phyloP scores from a whole-genome alignment of 2,329 filamentous ascomycete genomes.

The Gaeumannomyces tritici region DNA sequence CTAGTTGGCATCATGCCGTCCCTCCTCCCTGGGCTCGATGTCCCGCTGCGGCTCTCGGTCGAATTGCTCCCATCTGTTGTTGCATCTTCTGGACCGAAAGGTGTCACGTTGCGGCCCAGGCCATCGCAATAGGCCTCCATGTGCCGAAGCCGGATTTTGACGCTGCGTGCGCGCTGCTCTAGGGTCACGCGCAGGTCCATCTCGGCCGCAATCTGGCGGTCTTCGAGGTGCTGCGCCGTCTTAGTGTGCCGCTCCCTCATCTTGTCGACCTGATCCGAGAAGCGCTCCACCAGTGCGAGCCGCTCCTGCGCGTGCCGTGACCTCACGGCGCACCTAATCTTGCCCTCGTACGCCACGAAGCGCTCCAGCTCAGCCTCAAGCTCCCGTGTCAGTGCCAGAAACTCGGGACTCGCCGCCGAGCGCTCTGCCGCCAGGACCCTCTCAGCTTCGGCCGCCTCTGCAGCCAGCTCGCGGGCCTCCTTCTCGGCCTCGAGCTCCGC shows the following conservation, averaged over 20 bases:
- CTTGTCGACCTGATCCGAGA: constrained; percentile 36
- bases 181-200: constrained; percentile 46
- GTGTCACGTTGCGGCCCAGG: constrained; percentile 28
- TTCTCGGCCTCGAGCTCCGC: constrained; percentile 38
- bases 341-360: constrained; percentile 38
- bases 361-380: constrained; percentile 43
- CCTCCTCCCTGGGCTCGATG: not conserved
- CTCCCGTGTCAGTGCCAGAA: constrained; percentile 30
- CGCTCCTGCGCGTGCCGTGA: constrained; percentile 40
- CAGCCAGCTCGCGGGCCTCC: constrained; percentile 30
- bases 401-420: constrained; percentile 30
- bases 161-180: constrained; percentile 46
- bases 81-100: constrained; percentile 1
- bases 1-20: constrained; percentile 32
- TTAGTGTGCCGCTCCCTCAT: constrained; percentile 46
- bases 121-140: constrained; percentile 59
- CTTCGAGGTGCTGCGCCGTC: constrained; percentile 45
- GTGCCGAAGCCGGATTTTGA: constrained; percentile 48
- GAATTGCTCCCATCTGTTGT: not conserved
- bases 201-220: constrained; percentile 52
- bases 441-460: constrained; percentile 30
- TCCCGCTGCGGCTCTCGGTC: constrained; percentile 1
- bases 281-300: constrained; percentile 33
- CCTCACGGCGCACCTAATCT: constrained; percentile 39
- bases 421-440: constrained; percentile 34